Conservation (phyloP, 2,329 filamentous ascomycete species). For the Cucurbitaria berberidis region DNA sequence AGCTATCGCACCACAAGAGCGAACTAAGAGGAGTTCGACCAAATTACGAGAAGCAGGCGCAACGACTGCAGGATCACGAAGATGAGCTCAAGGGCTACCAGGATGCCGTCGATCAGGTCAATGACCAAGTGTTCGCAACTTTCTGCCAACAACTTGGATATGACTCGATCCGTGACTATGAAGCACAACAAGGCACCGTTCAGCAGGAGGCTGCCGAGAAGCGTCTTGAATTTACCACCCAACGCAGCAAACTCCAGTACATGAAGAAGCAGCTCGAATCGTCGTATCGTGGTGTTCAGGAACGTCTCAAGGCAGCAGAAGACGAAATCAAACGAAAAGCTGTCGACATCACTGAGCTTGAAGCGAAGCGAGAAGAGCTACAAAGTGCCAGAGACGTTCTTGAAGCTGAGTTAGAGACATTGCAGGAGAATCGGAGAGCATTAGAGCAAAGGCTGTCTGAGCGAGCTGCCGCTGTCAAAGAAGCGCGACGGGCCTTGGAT, state of each 20-base stretch:
- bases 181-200: slow-evolving; percentile 87
- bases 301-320: slow-evolving; percentile 72
- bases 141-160: slow-evolving; percentile 92
- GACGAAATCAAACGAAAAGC: slow-evolving; percentile 70
- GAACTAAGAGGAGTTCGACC: slow-evolving; percentile 79
- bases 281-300: slow-evolving; percentile 71
- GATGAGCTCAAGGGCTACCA: slow-evolving; percentile 62
- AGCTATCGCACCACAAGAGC: slow-evolving; percentile 73
- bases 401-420: slow-evolving; percentile 75
- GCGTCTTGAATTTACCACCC: slow-evolving; percentile 83
- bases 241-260: slow-evolving; percentile 68
- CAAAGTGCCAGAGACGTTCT: slow-evolving; percentile 74
- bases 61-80: slow-evolving; percentile 69
- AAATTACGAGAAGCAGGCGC: slow-evolving; percentile 75
- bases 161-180: slow-evolving; percentile 87
- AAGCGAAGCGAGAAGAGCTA: slow-evolving; percentile 74
- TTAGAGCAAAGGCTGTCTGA: slow-evolving; percentile 71
- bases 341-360: slow-evolving; percentile 67
- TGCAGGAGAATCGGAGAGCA: slow-evolving; percentile 74
- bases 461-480: slow-evolving; percentile 76
- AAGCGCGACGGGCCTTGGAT: slow-evolving; percentile 79
- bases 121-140: slow-evolving; percentile 82
- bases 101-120: slow-evolving; percentile 75
- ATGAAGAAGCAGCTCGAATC: slow-evolving; percentile 71
- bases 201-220: slow-evolving; percentile 90